Percentiles rank a stretch among this genome's conserved stretches.
Conservation (phyloP, 345 rosid genomes). For the Lenwebbia sp. region DNA sequence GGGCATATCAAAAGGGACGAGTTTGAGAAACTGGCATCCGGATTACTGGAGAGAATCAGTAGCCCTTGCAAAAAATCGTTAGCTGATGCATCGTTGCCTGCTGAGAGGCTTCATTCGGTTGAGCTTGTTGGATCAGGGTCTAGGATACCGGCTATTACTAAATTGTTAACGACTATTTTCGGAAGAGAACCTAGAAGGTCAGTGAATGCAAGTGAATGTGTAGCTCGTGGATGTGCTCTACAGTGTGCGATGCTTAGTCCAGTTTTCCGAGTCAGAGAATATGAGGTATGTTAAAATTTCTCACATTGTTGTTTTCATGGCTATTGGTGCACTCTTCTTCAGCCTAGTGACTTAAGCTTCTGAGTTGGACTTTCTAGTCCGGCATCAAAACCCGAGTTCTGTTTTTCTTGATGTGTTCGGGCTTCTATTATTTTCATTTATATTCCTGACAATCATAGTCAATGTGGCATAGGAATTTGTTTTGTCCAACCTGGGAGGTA, state of each 20-base stretch:
- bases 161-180: slow-evolving; percentile 31
- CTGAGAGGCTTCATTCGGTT: slow-evolving; percentile 34
- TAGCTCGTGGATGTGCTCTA: slow-evolving; percentile 57
- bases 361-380: not conserved
- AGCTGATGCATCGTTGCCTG: slow-evolving; percentile 28
- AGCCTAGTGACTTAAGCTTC: not conserved
- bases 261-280: slow-evolving; percentile 42
- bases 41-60: slow-evolving; percentile 24
- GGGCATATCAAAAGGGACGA: slow-evolving; percentile 53
- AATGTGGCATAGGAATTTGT: not conserved
- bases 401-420: not conserved
- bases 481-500: not conserved
- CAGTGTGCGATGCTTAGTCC: slow-evolving; percentile 67
- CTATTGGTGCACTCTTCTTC: not conserved
- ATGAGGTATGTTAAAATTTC: slow-evolving; percentile 26
- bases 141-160: slow-evolving; percentile 44
- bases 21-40: slow-evolving; percentile 40
- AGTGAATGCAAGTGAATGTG: slow-evolving; percentile 54
- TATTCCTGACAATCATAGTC: not conserved
- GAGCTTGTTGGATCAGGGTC: slow-evolving; percentile 64
- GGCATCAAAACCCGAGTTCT: not conserved
- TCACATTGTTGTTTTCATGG: not conserved
- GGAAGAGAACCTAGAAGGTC: slow-evolving; percentile 44
- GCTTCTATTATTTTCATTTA: not conserved
- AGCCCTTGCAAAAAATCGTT: slow-evolving; percentile 38